Evolutionary conservation across 208 protist genomes (phyloP).

Genomic region (Baffinella frigidus): DNA sequence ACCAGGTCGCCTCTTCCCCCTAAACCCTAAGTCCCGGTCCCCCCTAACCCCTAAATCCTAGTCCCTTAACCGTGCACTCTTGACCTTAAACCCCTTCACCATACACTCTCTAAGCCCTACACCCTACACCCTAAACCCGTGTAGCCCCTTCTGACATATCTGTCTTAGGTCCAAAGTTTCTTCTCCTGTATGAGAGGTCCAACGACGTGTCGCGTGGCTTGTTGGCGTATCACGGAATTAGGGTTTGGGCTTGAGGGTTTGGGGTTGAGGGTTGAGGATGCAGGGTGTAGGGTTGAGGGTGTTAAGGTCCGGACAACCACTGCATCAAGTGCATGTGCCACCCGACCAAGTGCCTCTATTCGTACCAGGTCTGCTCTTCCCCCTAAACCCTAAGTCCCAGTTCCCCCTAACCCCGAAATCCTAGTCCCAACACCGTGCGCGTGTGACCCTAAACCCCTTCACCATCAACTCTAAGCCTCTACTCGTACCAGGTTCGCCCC

Average conservation of each 20-base stretch:
- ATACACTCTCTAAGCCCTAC: no score
- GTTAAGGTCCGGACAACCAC: not conserved
- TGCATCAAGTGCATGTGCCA: slow-evolving; percentile 69
- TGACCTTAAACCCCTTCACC: not conserved
- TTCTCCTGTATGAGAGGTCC: no score
- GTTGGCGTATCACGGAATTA: no score
- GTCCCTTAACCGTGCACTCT: not conserved
- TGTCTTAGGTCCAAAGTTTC: no score
- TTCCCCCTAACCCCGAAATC: not conserved
- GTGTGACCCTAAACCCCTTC: not conserved
- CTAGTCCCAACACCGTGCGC: not conserved
- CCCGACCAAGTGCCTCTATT: slow-evolving; percentile 57
- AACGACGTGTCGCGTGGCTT: no score
- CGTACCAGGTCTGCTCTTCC: not conserved
- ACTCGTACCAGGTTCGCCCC: not conserved
- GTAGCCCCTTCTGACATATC: no score
- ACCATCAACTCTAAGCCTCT: not conserved
- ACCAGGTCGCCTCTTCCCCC: not conserved
- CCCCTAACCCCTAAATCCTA: not conserved
- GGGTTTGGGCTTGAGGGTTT: no score
- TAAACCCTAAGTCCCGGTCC: not conserved
- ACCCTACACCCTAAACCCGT: no score
- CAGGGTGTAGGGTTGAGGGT: no score
- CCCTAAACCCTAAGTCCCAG: not conserved
- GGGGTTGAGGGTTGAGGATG: no score